Evolutionary conservation across 2,329 filamentous ascomycete genomes (phyloP).

Genomic region (Pseudomassariella vexata): DNA sequence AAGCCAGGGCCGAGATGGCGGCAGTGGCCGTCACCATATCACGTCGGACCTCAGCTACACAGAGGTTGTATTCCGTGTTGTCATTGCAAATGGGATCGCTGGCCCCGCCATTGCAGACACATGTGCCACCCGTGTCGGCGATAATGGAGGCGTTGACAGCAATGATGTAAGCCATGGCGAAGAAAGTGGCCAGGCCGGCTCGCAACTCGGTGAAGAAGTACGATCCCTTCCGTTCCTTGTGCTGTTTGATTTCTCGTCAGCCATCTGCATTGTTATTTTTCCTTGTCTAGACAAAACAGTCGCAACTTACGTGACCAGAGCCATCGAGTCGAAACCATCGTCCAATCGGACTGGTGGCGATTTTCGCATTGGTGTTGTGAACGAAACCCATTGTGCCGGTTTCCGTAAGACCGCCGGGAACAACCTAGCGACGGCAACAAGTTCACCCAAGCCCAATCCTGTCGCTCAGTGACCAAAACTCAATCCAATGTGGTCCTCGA

Average conservation of each 20-base stretch:
- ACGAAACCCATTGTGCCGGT: constrained; percentile 40
- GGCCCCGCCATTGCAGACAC: constrained; percentile 55
- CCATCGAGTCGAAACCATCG: constrained; percentile 76
- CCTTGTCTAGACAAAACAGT: constrained; percentile 4
- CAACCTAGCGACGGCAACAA: too few species aligned
- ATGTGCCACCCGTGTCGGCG: constrained; percentile 47
- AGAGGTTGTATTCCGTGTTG: constrained; percentile 58
- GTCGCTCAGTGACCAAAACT: too few species aligned
- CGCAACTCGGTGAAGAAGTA: constrained; percentile 80
- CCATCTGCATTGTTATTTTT: too few species aligned
- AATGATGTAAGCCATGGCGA: constrained; percentile 56
- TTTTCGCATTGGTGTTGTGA: constrained; percentile 44
- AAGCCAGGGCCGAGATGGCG: constrained; percentile 71
- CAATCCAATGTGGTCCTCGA: neutral
- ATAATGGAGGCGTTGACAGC: constrained; percentile 25
- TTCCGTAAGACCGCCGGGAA: too few species aligned
- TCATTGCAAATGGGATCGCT: constrained; percentile 47
- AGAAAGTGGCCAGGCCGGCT: constrained; percentile 71
- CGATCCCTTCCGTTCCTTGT: constrained; percentile 65
- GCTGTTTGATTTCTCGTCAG: constrained; percentile 36
- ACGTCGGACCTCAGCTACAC: constrained; percentile 59
- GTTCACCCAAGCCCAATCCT: too few species aligned
- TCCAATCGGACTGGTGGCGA: constrained; percentile 62
- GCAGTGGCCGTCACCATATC: constrained; percentile 82
- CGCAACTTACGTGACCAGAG: constrained; percentile 66